Percentiles rank a stretch among this genome's conserved stretches.
Evolutionary conservation across 768 basidiomycete species (phyloP).

Genomic region (Lactifluus volemus): DNA sequence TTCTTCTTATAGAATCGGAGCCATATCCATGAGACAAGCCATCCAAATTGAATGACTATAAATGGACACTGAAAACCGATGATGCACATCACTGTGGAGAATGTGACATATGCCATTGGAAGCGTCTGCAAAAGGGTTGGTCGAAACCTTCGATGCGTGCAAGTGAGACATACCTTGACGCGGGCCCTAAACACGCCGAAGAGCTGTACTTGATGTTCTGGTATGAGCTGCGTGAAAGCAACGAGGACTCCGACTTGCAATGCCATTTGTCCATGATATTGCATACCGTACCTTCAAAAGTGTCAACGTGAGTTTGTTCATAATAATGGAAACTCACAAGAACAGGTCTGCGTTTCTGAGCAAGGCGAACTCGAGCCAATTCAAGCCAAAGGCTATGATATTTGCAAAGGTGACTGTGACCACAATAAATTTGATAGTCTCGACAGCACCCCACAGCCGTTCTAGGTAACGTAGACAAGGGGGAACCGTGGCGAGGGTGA

Average conservation of each 20-base stretch:
- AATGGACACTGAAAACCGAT: slow-evolving; percentile 83
- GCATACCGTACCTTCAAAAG: slow-evolving; percentile 64
- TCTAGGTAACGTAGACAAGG: slow-evolving; percentile 86
- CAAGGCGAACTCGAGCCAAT: slow-evolving; percentile 76
- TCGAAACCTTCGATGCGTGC: neutral
- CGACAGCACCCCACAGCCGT: slow-evolving; percentile 85
- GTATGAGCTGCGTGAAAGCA: slow-evolving; percentile 95
- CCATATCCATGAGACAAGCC: slow-evolving; percentile 94
- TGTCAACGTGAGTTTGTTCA: neutral
- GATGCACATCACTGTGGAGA: slow-evolving; percentile 80
- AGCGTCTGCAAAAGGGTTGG: slow-evolving; percentile 46
- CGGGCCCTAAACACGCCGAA: slow-evolving; percentile 76
- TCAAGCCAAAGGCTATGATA: slow-evolving; percentile 79
- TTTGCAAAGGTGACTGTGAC: slow-evolving; percentile 77
- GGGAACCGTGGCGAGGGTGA: slow-evolving; percentile 70
- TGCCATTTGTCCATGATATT: slow-evolving; percentile 89
- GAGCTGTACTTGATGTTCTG: slow-evolving; percentile 95
- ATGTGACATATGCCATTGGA: slow-evolving; percentile 89
- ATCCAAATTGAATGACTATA: slow-evolving; percentile 97
- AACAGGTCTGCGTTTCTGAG: slow-evolving; percentile 66
- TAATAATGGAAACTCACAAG: slow-evolving; percentile 47
- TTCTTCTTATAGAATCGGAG: slow-evolving; percentile 95
- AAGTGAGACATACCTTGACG: slow-evolving; percentile 60
- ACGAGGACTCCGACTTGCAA: slow-evolving; percentile 85
- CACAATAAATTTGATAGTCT: slow-evolving; percentile 78